phyloP scores from a whole-genome alignment of 495 filamentous ascomycete genomes.

The Elasticomyces elasticus region DNA sequence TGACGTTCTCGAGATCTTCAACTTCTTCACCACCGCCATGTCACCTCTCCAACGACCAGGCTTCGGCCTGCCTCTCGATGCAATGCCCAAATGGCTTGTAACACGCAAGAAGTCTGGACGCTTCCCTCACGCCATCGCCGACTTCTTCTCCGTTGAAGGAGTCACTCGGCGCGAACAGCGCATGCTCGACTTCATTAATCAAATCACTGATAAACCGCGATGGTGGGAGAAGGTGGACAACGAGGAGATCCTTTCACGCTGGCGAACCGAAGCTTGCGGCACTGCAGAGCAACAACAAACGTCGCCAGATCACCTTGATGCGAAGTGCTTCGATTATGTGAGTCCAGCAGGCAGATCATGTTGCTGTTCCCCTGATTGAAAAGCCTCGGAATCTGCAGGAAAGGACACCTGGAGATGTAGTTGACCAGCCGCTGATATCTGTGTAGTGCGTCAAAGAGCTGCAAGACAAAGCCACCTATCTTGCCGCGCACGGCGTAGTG shows the following conservation, averaged over 20 bases:
- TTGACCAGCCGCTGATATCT: background rate
- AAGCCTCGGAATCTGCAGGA: background rate
- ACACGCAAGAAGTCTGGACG: conserved; percentile 17
- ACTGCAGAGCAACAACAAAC: background rate
- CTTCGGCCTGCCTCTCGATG: conserved; percentile 36
- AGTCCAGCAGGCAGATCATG: no score
- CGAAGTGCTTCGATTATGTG: conserved; percentile 13
- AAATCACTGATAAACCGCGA: conserved; percentile 29
- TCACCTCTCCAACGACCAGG: conserved; percentile 31
- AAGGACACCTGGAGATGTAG: background rate
- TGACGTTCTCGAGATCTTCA: no score
- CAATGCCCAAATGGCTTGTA: conserved; percentile 22
- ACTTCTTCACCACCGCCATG: background rate
- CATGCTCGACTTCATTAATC: conserved; percentile 30
- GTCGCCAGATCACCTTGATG: background rate
- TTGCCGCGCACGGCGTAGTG: conserved; percentile 9
- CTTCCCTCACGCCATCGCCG: conserved; percentile 18
- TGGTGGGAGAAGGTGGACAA: conserved; percentile 30
- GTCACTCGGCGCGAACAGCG: conserved; percentile 34
- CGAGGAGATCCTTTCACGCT: conserved; percentile 19
- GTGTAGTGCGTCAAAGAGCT: conserved; percentile 41
- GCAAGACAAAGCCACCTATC: conserved; percentile 21
- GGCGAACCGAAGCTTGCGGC: conserved; percentile 14
- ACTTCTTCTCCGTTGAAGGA: conserved; percentile 13
- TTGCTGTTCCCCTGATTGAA: no score